phyloP scores from a whole-genome alignment of 495 filamentous ascomycete genomes.

The Rusavskia elegans region DNA sequence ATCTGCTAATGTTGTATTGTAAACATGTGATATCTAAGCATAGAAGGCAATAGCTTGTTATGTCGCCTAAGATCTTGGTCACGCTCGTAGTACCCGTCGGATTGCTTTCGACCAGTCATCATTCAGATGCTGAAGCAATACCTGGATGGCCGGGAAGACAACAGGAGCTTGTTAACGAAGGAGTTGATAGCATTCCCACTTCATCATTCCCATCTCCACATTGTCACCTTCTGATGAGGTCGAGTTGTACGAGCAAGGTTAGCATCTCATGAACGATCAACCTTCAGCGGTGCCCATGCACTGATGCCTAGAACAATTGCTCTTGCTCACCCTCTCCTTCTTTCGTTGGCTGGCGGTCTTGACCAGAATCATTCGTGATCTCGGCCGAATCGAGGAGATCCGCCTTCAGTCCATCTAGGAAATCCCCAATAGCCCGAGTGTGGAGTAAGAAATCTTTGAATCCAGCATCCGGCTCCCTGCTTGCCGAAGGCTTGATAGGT shows the following conservation, averaged over 20 bases:
- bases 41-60: not conserved
- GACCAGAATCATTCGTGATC: not conserved
- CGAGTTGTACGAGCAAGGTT: too few species aligned
- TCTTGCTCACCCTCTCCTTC: not conserved
- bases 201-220: not conserved
- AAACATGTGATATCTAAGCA: too few species aligned
- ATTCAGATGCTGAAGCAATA: too few species aligned
- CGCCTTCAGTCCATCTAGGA: constrained; percentile 13
- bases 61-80: not conserved
- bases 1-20: too few species aligned
- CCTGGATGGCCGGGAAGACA: too few species aligned
- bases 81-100: too few species aligned
- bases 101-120: too few species aligned
- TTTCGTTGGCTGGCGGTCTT: not conserved
- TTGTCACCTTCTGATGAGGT: not conserved
- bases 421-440: constrained; percentile 17
- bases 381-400: not conserved
- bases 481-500: not conserved
- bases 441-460: constrained; percentile 17
- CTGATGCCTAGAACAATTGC: too few species aligned
- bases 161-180: too few species aligned
- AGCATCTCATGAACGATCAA: too few species aligned
- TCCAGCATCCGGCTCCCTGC: not conserved
- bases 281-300: too few species aligned
- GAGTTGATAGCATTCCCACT: not conserved